Conservation (phyloP, 2,329 filamentous ascomycete genomes). For the Endoconidiophora laricicola region DNA sequence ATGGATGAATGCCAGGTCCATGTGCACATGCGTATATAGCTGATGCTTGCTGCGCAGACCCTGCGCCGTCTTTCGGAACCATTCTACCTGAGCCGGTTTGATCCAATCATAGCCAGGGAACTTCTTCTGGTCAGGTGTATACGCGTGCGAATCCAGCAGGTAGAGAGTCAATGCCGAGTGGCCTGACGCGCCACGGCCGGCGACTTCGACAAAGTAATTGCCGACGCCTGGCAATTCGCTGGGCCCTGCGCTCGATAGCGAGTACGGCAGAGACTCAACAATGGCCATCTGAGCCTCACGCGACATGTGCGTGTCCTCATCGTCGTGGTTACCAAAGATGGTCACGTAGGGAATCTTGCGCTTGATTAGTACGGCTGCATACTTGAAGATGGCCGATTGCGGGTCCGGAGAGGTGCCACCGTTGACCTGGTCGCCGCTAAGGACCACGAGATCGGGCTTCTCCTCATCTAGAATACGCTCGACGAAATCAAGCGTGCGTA, state of each 20-base stretch:
- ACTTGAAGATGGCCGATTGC: conserved; percentile 88
- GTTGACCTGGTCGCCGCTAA: conserved; percentile 91
- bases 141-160: conserved; percentile 80
- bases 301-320: conserved; percentile 59
- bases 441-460: conserved; percentile 77
- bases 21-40: conserved; percentile 79
- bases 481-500: conserved; percentile 80
- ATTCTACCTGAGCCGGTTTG: conserved; percentile 82
- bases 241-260: conserved; percentile 69
- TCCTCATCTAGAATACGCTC: conserved; percentile 73
- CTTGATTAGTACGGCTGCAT: conserved; percentile 65
- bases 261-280: conserved; percentile 75
- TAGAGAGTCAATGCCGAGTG: conserved; percentile 93
- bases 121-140: conserved; percentile 74
- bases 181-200: conserved; percentile 59
- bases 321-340: conserved; percentile 96
- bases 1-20: conserved; percentile 94
- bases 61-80: conserved; percentile 71
- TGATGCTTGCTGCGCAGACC: conserved; percentile 60
- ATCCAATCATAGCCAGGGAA: conserved; percentile 96
- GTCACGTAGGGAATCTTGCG: conserved; percentile 82
- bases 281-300: conserved; percentile 70
- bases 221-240: conserved; percentile 75
- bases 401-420: conserved; percentile 83
- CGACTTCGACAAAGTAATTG: conserved; percentile 85